phyloP scores from a whole-genome alignment of 164 flowering plant genomes.

The Piper betle region DNA sequence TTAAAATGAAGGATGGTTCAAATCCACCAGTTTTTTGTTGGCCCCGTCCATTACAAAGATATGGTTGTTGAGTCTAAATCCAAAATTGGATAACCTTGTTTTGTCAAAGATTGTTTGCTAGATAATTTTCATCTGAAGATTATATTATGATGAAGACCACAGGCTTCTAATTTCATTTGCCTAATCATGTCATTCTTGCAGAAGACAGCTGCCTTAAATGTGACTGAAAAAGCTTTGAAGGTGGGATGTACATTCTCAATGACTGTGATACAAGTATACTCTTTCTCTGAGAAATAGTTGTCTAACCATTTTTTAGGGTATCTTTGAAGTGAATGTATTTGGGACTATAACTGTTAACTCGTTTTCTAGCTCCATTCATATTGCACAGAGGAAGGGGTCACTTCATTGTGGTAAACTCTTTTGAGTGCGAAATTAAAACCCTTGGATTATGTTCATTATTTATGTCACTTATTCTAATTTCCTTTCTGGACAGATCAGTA shows the following conservation, averaged over 20 bases:
- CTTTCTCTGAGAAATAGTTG: neutral
- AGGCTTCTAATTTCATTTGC: conserved; percentile 1
- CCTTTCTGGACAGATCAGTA: conserved; percentile 69
- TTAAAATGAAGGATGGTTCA: no score
- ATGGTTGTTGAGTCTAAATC: no score
- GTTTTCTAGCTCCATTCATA: conserved; percentile 66
- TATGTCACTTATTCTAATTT: conserved; percentile 1
- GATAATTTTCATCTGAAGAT: no score
- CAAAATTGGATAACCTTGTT: no score
- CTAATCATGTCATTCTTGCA: conserved; percentile 25
- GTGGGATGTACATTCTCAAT: conserved; percentile 19
- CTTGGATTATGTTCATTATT: neutral
- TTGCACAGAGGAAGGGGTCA: conserved; percentile 78
- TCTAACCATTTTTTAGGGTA: conserved; percentile 28
- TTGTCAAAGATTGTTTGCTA: neutral
- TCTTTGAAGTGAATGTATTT: conserved; percentile 68
- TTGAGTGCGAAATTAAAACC: neutral
- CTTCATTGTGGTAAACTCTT: conserved; percentile 79
- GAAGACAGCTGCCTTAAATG: conserved; percentile 75
- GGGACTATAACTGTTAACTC: conserved; percentile 83
- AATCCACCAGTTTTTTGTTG: no score
- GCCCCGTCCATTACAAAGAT: no score
- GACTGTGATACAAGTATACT: neutral
- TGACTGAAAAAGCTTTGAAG: conserved; percentile 65
- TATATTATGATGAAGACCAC: neutral